Base-by-base conservation (phyloP, 768 basidiomycete genomes). In the Tulasnella sp. region DNA sequence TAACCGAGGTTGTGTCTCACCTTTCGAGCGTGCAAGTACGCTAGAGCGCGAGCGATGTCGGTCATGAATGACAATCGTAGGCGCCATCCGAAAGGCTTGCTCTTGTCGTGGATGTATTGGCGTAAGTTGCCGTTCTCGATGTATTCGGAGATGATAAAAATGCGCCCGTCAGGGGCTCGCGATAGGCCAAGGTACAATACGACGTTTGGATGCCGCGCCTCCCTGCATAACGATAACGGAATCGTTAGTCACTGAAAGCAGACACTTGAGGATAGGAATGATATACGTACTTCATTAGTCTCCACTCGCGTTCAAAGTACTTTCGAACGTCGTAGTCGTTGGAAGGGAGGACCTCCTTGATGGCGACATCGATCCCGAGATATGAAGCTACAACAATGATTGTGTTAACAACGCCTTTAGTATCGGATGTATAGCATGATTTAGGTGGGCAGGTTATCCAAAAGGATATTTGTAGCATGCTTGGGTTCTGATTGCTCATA, bases 241-340 rank as follows among this genome's bases (percentile, higher is more conserved):
- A 27, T 17, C 5, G 15, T 47, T 17, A 58, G 44, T 8, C 21
- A 45, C 41, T n/a, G 34, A 58, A 21, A 45, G 15, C 3, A 30
- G 2, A 10, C 9, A 13, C 24, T 47, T 47, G 4, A 30, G 0
- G n/a, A n/a, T n/a, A n/a, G n/a, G n/a, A 24, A 29, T 38, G 19
- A 11, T 1, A 30, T 49, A 66, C 72, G 62, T 67, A 80, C 78
- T 92, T 91, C 92, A 97, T 96, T 29, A 98, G 80, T 29, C 89
- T 80, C 90, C 93, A 96, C 77, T 99, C 95, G n/a, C 95, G 81
- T 68, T 95, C 90, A 70, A 98, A 95, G 75, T 99, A 98, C 73
- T 99, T 99, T 66, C 85, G 80, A 34, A 96, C 92, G 66, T 96
- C 91, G 72, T 97, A 97, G 60, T 88, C 89, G 4, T 73, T 86